Evolutionary conservation across 2,329 filamentous ascomycete species (phyloP).

Genomic region (Orbilia brochopaga): DNA sequence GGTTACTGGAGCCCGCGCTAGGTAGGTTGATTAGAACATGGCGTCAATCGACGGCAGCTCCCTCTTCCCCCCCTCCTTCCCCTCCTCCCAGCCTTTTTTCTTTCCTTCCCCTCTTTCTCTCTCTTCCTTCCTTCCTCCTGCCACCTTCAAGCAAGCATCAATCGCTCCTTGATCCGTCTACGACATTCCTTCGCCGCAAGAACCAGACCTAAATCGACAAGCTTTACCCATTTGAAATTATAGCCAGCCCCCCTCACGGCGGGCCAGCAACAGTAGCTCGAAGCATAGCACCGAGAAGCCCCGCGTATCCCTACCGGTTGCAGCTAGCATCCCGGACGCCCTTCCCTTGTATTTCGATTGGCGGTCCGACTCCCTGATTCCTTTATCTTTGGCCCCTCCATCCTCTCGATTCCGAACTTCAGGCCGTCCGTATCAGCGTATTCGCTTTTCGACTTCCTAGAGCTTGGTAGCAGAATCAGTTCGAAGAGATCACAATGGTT

Average conservation of each 20-base stretch:
- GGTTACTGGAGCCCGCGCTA: conserved; percentile 2
- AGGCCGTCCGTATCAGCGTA: not conserved
- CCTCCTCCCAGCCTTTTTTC: conserved; percentile 12
- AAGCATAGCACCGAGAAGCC: conserved; percentile 2
- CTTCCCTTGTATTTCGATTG: conserved; percentile 3
- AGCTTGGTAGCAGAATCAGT: not conserved
- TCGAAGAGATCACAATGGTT: conserved; percentile 68
- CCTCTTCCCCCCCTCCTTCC: not conserved
- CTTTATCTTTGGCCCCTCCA: conserved; percentile 20
- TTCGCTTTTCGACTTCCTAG: conserved; percentile 2
- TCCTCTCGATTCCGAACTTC: conserved; percentile 7
- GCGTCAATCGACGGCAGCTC: conserved; percentile 7
- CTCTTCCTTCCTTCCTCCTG: not conserved
- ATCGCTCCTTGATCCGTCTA: conserved; percentile 26
- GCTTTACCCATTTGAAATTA: not conserved
- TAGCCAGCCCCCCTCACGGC: not conserved
- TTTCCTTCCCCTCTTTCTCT: conserved; percentile 4
- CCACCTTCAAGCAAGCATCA: conserved; percentile 33
- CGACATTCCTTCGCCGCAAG: conserved; percentile 32
- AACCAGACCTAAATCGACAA: conserved; percentile 23
- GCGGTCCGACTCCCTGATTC: conserved; percentile 20
- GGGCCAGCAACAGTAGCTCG: conserved; percentile 4
- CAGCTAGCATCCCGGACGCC: conserved; percentile 28
- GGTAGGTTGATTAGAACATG: conserved; percentile 6
- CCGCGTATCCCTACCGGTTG: conserved; percentile 37